These are phyloP conservation scores for Suillus cothurnatus DNA, from an alignment of 768 basidiomycete genomes.

Conservation along the genomic window DNA sequence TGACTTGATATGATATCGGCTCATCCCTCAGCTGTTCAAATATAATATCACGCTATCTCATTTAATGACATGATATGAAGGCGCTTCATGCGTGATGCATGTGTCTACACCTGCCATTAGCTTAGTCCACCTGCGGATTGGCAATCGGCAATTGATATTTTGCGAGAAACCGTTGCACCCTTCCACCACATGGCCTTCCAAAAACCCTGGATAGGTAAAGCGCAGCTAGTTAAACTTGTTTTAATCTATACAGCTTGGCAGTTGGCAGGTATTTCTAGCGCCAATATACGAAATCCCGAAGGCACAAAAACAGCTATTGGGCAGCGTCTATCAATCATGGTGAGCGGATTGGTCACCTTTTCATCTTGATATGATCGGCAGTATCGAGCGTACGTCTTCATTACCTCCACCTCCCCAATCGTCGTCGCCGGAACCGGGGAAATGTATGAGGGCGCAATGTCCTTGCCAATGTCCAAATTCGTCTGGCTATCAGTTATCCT, in stretches of 20 bases:
- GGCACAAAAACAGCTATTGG: not conserved
- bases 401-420: not conserved
- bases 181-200: not conserved
- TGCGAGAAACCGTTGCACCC: not conserved
- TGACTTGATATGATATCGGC: not conserved
- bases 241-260: constrained; percentile 2
- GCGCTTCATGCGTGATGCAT: not conserved
- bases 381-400: not conserved
- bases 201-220: not conserved
- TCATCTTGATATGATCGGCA: not conserved
- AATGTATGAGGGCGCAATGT: too few species aligned
- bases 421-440: not conserved
- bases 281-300: not conserved
- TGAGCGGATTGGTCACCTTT: not conserved
- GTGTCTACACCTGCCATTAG: not conserved
- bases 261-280: not conserved
- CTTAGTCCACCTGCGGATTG: not conserved
- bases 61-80: not conserved
- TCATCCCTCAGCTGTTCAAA: not conserved
- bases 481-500: too few species aligned
- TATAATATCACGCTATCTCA: not conserved
- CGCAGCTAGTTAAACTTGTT: not conserved
- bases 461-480: too few species aligned
- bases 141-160: not conserved
- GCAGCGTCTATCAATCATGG: not conserved